Evolutionary conservation across 345 rosid genomes (phyloP).

Genomic region (Bretschneidera sinensis): DNA sequence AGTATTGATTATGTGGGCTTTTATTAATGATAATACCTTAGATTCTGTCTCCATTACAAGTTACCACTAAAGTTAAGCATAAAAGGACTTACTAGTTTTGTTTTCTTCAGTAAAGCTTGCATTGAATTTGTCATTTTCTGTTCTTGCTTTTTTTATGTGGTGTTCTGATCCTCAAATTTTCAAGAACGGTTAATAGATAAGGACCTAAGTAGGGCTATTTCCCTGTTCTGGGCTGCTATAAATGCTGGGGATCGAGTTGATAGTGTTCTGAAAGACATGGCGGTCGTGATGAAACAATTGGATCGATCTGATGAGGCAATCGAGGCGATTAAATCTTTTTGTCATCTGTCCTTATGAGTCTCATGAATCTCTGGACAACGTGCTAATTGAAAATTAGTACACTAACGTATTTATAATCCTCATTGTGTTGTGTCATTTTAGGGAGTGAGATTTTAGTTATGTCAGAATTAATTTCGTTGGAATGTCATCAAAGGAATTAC

Average conservation of each 20-base stretch:
- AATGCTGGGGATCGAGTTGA: conserved; percentile 74
- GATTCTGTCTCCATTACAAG: no score
- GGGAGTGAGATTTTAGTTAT: no score
- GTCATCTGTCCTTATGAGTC: conserved; percentile 67
- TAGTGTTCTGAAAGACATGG: conserved; percentile 79
- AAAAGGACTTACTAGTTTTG: no score
- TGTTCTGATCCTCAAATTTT: conserved; percentile 3
- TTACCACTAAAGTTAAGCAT: no score
- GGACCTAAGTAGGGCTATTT: conserved; percentile 57
- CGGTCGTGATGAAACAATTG: conserved; percentile 68
- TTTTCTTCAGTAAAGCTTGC: neutral
- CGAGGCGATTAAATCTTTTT: conserved; percentile 73
- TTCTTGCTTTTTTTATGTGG: neutral
- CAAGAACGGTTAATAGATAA: conserved; percentile 46
- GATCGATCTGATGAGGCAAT: conserved; percentile 68
- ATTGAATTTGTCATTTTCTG: neutral
- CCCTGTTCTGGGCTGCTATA: conserved; percentile 79
- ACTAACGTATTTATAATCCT: no score
- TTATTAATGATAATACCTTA: no score
- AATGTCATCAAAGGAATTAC: no score
- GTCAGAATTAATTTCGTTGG: no score
- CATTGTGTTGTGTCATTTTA: no score
- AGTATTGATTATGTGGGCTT: no score
- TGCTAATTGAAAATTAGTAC: no score
- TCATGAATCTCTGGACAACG: conserved; percentile 70